These are phyloP conservation scores for Fraxinus anomala DNA, from an alignment of 257 asterid genomes.

Conservation along the genomic window DNA sequence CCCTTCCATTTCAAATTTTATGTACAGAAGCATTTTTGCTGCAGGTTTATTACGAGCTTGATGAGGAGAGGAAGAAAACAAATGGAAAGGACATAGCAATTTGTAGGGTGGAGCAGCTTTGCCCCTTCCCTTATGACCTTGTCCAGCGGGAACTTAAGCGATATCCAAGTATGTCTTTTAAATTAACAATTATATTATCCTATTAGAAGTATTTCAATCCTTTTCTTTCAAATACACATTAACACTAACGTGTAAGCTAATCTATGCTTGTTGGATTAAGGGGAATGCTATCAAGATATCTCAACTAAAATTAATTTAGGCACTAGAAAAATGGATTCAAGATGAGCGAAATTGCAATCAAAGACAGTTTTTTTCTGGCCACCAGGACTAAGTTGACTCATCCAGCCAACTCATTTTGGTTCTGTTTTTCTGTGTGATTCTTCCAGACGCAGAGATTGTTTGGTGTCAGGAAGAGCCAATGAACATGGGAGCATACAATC, in stretches of 20 bases:
- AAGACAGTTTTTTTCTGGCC: too few species aligned
- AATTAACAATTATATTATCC: neutral
- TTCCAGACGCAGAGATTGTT: conserved; percentile 86
- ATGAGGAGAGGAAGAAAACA: conserved; percentile 69
- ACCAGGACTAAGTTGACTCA: too few species aligned
- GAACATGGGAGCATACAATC: conserved; percentile 92
- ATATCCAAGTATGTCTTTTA: conserved; percentile 74
- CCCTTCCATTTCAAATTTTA: neutral
- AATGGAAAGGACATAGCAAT: conserved; percentile 76
- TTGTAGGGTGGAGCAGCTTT: conserved; percentile 92
- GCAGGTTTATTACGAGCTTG: conserved; percentile 88
- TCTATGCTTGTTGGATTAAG: too few species aligned
- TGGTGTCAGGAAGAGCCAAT: conserved; percentile 98
- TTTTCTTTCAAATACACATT: neutral
- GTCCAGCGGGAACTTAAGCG: conserved; percentile 86
- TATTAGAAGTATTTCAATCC: too few species aligned
- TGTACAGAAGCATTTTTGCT: neutral
- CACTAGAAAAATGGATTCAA: too few species aligned
- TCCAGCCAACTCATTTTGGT: too few species aligned
- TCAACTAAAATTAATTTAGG: too few species aligned
- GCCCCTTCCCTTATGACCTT: conserved; percentile 90
- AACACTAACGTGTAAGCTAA: too few species aligned
- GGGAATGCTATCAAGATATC: too few species aligned
- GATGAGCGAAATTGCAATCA: too few species aligned
- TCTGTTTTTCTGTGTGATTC: conserved; percentile 18